Evolutionary conservation across 345 rosid species (phyloP).

Genomic region (Syzygium aromaticum): DNA sequence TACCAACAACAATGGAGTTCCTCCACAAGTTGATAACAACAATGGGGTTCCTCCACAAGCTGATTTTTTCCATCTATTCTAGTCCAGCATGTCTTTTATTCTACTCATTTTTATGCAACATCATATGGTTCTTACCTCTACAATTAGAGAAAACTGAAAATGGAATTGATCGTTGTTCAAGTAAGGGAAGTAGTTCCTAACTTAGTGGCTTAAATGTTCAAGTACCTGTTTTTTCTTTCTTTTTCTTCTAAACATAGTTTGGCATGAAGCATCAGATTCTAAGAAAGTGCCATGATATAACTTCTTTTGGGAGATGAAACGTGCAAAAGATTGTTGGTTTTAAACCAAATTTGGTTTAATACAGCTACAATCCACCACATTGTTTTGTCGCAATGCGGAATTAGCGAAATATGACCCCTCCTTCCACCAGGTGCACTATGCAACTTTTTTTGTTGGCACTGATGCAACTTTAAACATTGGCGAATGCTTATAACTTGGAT

Average conservation of each 20-base stretch:
- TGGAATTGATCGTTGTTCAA: background rate
- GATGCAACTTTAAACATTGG: background rate
- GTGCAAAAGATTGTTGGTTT: background rate
- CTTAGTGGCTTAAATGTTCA: background rate
- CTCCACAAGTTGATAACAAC: too few relatives aligned
- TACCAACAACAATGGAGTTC: too few relatives aligned
- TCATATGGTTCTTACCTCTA: background rate
- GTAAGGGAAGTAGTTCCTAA: background rate
- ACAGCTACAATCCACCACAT: background rate
- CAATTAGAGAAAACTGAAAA: background rate
- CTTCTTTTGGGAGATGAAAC: background rate
- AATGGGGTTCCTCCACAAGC: too few relatives aligned
- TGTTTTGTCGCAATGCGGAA: background rate
- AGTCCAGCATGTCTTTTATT: too few relatives aligned
- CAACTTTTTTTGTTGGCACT: background rate
- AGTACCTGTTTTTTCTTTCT: background rate
- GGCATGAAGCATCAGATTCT: background rate
- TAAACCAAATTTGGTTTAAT: background rate
- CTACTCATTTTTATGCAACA: background rate
- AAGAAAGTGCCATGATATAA: background rate
- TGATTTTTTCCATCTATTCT: too few relatives aligned
- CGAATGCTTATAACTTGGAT: background rate
- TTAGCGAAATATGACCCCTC: accelerated
- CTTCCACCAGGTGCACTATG: accelerated
- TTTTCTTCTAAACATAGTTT: background rate